A percentile compares a stretch with the other conserved stretches of the same genome.
These are phyloP conservation scores for Malassezia psittaci DNA, from an alignment of 1,284 basidiomycete species.

Conservation along the genomic window DNA sequence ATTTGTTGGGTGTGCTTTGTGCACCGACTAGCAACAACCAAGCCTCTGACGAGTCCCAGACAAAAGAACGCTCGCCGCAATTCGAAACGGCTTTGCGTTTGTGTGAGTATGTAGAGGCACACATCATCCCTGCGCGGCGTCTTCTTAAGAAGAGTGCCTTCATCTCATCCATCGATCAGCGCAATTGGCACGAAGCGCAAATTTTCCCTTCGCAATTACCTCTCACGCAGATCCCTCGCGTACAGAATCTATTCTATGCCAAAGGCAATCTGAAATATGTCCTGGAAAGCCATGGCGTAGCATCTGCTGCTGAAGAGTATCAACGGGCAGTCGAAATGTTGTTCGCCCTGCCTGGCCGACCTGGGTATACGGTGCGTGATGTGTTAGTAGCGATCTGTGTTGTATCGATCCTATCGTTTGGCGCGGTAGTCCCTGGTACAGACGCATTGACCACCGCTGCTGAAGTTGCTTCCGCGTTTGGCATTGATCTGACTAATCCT, in stretches of 20 bases:
- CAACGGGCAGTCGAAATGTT: slow-evolving; percentile 47
- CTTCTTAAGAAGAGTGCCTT: neutral
- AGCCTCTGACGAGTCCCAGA: neutral
- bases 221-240: slow-evolving; percentile 48
- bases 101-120: slow-evolving; percentile 45
- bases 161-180: neutral
- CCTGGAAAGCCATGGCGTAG: slow-evolving; percentile 24
- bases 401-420: slow-evolving; percentile 33
- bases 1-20: slow-evolving; percentile 51
- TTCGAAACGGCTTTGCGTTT: slow-evolving; percentile 48
- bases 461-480: slow-evolving; percentile 28
- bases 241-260: slow-evolving; percentile 52
- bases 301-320: slow-evolving; percentile 47
- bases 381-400: slow-evolving; percentile 37
- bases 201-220: slow-evolving; percentile 37
- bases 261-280: slow-evolving; percentile 50
- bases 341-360: slow-evolving; percentile 24
- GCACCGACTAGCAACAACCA: neutral
- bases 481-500: slow-evolving; percentile 26
- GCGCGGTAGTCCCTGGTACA: slow-evolving; percentile 28
- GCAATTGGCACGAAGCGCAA: slow-evolving; percentile 11
- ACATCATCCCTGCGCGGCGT: slow-evolving; percentile 22
- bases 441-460: slow-evolving; percentile 23
- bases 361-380: slow-evolving; percentile 28
- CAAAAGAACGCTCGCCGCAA: slow-evolving; percentile 20